A percentile compares a stretch with the other conserved stretches of the same genome.
Conservation (phyloP, 2,329 filamentous ascomycete species). For the Furcasterigmium furcatum region DNA sequence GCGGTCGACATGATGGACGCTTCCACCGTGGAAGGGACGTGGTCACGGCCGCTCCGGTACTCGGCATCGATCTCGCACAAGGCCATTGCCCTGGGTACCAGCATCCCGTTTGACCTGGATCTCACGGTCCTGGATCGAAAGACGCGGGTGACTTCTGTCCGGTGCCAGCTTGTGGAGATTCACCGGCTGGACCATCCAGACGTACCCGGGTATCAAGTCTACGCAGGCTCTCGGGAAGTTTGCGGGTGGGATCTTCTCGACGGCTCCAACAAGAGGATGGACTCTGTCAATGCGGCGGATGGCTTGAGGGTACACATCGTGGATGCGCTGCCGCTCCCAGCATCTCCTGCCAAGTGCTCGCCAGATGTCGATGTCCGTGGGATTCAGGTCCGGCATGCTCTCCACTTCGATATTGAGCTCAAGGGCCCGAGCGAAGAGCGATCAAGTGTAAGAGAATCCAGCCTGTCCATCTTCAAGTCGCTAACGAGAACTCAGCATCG, state of each 20-base stretch:
- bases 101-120: slow-evolving; percentile 1
- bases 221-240: neutral
- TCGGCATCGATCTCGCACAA: slow-evolving; percentile 1
- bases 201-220: neutral
- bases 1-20: slow-evolving; percentile 8
- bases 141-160: neutral
- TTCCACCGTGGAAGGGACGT: slow-evolving; percentile 1
- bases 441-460: neutral
- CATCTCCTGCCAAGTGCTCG: neutral
- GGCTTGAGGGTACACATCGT: neutral
- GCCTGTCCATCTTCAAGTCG: no score
- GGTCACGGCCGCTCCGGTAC: neutral
- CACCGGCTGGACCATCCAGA: neutral
- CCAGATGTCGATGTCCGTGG: slow-evolving; percentile 1
- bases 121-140: neutral
- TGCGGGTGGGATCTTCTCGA: slow-evolving; percentile 1
- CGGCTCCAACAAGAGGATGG: neutral
- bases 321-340: slow-evolving; percentile 1
- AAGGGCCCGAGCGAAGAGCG: neutral
- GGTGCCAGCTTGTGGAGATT: slow-evolving; percentile 1
- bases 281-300: no score
- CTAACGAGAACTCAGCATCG: neutral
- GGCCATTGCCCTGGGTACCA: slow-evolving; percentile 3
- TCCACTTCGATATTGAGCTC: slow-evolving; percentile 1
- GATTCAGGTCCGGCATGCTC: slow-evolving; percentile 1